Conservation (phyloP, 2,329 filamentous ascomycete species). For the Talaromyces albobiverticillius region DNA sequence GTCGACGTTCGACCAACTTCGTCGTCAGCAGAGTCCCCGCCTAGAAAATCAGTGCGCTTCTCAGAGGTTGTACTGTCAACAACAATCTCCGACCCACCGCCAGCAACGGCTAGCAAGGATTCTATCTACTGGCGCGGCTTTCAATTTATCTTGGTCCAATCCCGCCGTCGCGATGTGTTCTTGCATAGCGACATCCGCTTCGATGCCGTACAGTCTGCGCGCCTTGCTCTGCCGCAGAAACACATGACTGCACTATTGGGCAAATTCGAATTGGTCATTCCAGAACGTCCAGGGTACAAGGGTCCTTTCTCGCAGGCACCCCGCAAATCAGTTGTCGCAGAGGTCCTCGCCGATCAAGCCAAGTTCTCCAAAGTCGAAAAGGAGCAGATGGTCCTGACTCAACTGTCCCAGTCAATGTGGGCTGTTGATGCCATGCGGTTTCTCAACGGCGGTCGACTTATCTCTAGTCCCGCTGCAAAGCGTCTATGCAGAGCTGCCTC, state of each 20-base stretch:
- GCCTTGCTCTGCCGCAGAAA: constrained; percentile 67
- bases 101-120: constrained; percentile 56
- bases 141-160: constrained; percentile 66
- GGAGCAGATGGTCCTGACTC: constrained; percentile 74
- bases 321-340: constrained; percentile 62
- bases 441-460: constrained; percentile 59
- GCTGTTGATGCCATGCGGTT: constrained; percentile 60
- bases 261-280: constrained; percentile 73
- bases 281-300: constrained; percentile 69
- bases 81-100: constrained; percentile 30
- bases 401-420: constrained; percentile 62
- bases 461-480: constrained; percentile 53
- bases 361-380: constrained; percentile 57
- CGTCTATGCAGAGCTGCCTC: constrained; percentile 28
- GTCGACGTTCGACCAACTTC: constrained; percentile 19
- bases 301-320: constrained; percentile 69
- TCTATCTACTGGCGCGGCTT: constrained; percentile 88
- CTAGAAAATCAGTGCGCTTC: constrained; percentile 31
- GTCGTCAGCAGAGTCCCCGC: constrained; percentile 21
- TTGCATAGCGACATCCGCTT: constrained; percentile 81
- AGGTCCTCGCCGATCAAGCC: constrained; percentile 54
- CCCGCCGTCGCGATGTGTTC: constrained; percentile 70
- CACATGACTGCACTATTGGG: constrained; percentile 81
- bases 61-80: constrained; percentile 35
- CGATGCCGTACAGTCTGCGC: constrained; percentile 80